phyloP scores from a whole-genome alignment of 306 rosid genomes.

The Rubus parviflorus region DNA sequence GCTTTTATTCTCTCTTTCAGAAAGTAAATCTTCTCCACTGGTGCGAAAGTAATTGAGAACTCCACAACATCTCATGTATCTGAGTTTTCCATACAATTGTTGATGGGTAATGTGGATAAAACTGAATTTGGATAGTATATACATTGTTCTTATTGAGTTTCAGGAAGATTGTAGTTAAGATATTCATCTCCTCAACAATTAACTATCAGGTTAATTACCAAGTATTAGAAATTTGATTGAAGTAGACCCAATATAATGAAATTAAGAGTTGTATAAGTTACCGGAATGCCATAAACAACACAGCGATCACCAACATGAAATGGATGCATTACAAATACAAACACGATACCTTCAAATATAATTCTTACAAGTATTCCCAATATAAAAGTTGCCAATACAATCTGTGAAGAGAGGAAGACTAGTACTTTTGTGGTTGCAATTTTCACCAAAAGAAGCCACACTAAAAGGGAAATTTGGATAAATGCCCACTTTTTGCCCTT shows the following conservation, averaged over 20 bases:
- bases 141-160: conserved; percentile 77
- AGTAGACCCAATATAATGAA: not conserved
- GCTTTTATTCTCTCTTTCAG: conserved; percentile 54
- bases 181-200: conserved; percentile 94
- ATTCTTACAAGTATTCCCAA: too few relatives aligned
- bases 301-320: conserved; percentile 94
- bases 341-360: too few relatives aligned
- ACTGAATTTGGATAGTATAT: conserved; percentile 72
- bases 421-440: too few relatives aligned
- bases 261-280: conserved; percentile 28
- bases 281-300: conserved; percentile 75
- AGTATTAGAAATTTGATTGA: conserved; percentile 13
- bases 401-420: too few relatives aligned
- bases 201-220: conserved; percentile 46
- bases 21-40: conserved; percentile 63
- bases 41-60: conserved; percentile 62
- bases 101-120: conserved; percentile 72
- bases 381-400: too few relatives aligned
- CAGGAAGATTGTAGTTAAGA: conserved; percentile 77
- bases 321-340: conserved; percentile 94
- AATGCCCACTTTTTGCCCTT: too few relatives aligned
- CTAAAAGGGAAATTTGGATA: too few relatives aligned
- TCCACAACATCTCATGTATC: conserved; percentile 67
- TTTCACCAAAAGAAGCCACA: too few relatives aligned
- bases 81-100: conserved; percentile 79